A percentile compares a stretch with the other conserved stretches of the same genome.
These are phyloP conservation scores for Hymenochaete sp. DNA, from an alignment of 1,284 basidiomycete genomes.

Conservation along the genomic window DNA sequence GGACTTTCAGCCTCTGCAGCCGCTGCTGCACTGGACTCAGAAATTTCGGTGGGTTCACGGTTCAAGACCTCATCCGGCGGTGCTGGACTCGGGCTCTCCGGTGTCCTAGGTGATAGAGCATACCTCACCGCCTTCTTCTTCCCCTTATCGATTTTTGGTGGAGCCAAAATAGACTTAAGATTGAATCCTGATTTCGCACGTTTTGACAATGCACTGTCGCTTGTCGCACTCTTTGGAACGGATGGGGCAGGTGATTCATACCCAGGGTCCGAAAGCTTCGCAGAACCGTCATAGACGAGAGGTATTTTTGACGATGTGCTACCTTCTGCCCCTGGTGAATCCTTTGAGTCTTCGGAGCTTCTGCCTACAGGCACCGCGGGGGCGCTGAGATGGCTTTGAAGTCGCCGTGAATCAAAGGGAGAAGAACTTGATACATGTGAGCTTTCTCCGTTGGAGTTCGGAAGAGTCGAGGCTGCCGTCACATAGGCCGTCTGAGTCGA, in stretches of 20 bases:
- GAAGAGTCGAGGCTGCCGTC: neutral
- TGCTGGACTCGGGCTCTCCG: constrained; percentile 28
- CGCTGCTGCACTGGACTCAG: constrained; percentile 55
- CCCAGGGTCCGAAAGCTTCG: neutral
- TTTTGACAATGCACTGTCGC: constrained; percentile 15
- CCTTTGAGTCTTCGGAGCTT: constrained; percentile 5
- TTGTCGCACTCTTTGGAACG: constrained; percentile 16
- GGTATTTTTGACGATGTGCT: constrained; percentile 21
- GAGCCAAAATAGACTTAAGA: constrained; percentile 11
- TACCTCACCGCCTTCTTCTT: constrained; percentile 25
- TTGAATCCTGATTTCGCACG: constrained; percentile 1
- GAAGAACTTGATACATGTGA: neutral
- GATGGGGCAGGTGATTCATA: constrained; percentile 15
- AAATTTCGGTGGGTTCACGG: constrained; percentile 40
- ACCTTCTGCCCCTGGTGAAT: neutral
- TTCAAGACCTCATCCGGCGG: constrained; percentile 52
- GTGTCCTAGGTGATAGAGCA: constrained; percentile 17
- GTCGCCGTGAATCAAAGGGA: neutral
- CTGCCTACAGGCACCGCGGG: neutral
- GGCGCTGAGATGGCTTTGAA: neutral
- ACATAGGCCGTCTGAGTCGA: neutral
- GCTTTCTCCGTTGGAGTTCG: neutral
- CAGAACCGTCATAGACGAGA: constrained; percentile 12
- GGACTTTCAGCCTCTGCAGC: constrained; percentile 26
- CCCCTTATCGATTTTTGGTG: constrained; percentile 23